Evolutionary conservation across 2,329 filamentous ascomycete species (phyloP).

Genomic region (Aspergillus ustus): DNA sequence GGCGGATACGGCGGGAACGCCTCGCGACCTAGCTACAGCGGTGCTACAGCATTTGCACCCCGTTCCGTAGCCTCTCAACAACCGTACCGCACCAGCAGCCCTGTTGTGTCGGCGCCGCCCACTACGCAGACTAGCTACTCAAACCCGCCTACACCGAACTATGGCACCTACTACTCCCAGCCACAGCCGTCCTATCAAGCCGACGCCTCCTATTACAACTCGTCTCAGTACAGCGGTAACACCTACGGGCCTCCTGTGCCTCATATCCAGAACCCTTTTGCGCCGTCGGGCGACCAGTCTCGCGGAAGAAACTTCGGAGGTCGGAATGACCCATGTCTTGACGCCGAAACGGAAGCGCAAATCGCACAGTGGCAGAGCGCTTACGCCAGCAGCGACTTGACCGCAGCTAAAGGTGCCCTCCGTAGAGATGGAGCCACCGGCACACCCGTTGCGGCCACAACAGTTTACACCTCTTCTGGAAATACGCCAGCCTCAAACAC

Average conservation of each 20-base stretch:
- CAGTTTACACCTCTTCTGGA: constrained; percentile 35
- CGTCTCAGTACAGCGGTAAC: constrained; percentile 51
- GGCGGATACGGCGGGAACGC: constrained; percentile 40
- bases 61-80: constrained; percentile 59
- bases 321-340: constrained; percentile 50
- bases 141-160: constrained; percentile 43
- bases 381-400: constrained; percentile 67
- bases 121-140: constrained; percentile 40
- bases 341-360: constrained; percentile 86
- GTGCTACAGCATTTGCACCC: constrained; percentile 64
- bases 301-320: constrained; percentile 35
- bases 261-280: constrained; percentile 82
- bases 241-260: constrained; percentile 60
- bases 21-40: constrained; percentile 40
- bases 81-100: constrained; percentile 43
- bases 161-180: constrained; percentile 49
- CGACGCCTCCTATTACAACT: constrained; percentile 51
- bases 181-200: constrained; percentile 40
- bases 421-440: constrained; percentile 46
- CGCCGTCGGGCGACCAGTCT: constrained; percentile 58
- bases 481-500: constrained; percentile 40
- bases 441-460: constrained; percentile 49
- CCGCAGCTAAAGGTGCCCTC: constrained; percentile 42
- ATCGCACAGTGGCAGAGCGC: constrained; percentile 95
- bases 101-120: constrained; percentile 43